Evolutionary conservation across 148 eudicot species (phyloP).

Genomic region (Arbutus unedo): DNA sequence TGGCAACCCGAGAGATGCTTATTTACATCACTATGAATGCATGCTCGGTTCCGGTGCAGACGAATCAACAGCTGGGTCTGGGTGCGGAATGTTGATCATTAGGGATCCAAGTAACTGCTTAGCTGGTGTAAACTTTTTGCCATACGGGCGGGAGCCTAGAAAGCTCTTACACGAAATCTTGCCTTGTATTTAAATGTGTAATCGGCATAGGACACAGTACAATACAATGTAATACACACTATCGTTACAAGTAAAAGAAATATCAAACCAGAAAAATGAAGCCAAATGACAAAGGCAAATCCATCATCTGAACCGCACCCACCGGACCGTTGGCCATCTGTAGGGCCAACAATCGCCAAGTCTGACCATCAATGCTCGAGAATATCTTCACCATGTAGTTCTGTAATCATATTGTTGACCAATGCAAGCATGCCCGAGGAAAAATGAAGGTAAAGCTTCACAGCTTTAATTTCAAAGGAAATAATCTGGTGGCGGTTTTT

Average conservation of each 20-base stretch:
- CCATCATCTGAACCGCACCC: slow-evolving; percentile 1
- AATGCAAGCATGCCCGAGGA: not conserved
- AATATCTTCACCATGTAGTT: not conserved
- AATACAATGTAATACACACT: not conserved
- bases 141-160: not conserved
- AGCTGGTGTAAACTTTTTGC: not conserved
- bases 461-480: slow-evolving; percentile 45
- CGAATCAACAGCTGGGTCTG: no score
- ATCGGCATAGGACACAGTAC: not conserved
- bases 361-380: not conserved
- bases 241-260: not conserved
- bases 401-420: slow-evolving; percentile 3
- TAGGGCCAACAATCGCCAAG: not conserved
- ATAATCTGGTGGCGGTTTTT: slow-evolving; percentile 89
- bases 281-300: not conserved
- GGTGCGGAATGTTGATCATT: not conserved
- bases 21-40: no score
- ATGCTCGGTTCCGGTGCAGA: no score
- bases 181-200: not conserved
- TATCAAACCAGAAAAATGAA: not conserved
- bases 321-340: not conserved
- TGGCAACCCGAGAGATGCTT: no score
- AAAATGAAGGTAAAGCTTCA: not conserved
- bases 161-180: not conserved
- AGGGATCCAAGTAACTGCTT: not conserved